Evolutionary conservation across 23 red algal species (phyloP).

Genomic region (Gracilaria caudata): DNA sequence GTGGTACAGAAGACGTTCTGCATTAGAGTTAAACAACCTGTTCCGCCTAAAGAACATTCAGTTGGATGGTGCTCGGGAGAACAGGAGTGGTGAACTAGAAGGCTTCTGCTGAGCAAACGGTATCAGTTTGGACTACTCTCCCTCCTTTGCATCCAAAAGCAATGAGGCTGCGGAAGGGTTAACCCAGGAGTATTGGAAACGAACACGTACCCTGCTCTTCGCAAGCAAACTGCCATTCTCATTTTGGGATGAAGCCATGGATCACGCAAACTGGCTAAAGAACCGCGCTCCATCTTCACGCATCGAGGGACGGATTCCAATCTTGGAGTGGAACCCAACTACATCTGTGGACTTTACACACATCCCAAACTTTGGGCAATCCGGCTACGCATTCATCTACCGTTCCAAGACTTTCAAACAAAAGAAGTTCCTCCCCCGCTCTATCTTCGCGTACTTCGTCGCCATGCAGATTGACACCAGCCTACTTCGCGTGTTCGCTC

Average conservation of each 20-base stretch:
- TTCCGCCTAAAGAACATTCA: too few relatives aligned
- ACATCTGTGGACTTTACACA: slow-evolving; percentile 13
- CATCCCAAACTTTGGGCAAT: slow-evolving; percentile 24
- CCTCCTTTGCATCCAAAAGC: neutral
- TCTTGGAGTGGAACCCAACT: neutral
- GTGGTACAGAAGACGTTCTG: slow-evolving; percentile 11
- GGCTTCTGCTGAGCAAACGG: neutral
- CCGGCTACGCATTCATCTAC: slow-evolving; percentile 18
- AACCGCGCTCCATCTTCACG: neutral
- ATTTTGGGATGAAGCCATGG: neutral
- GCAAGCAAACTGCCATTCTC: neutral
- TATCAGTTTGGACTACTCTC: slow-evolving; percentile 10
- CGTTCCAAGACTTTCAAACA: neutral
- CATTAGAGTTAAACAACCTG: neutral
- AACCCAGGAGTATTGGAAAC: neutral
- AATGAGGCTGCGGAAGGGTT: neutral
- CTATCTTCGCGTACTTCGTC: neutral
- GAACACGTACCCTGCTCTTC: slow-evolving; percentile 1
- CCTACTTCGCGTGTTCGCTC: neutral
- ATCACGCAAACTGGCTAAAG: neutral
- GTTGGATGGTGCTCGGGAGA: neutral
- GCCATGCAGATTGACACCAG: slow-evolving; percentile 1
- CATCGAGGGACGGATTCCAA: slow-evolving; percentile 4
- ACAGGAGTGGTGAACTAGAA: neutral
- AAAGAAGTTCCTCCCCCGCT: slow-evolving; percentile 22